Conservation (phyloP, 345 rosid genomes). For the Gossypium herbaceum region DNA sequence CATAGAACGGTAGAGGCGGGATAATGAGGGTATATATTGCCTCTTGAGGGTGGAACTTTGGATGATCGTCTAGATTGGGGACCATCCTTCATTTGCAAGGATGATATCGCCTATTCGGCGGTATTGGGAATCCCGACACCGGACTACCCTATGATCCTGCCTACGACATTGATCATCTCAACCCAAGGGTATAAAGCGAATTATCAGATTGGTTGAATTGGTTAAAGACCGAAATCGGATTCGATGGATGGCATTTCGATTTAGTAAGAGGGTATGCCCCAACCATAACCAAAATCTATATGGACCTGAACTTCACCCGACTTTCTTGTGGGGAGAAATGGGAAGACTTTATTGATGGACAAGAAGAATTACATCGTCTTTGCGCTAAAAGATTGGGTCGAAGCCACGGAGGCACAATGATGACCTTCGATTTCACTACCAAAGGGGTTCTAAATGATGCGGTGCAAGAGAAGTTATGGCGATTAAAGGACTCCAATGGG, state of each 20-base stretch:
- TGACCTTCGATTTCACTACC: conserved; percentile 84
- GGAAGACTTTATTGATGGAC: conserved; percentile 47
- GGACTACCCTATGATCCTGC: conserved; percentile 45
- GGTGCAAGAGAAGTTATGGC: conserved; percentile 68
- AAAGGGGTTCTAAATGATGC: conserved; percentile 77
- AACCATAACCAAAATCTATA: conserved; percentile 44
- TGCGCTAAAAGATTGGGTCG: conserved; percentile 56
- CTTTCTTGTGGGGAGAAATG: conserved; percentile 81
- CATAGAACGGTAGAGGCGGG: conserved; percentile 78
- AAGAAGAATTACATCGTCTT: conserved; percentile 58
- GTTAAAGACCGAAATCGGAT: conserved; percentile 71
- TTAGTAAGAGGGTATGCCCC: conserved; percentile 70
- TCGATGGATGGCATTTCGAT: conserved; percentile 75
- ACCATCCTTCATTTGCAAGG: conserved; percentile 59
- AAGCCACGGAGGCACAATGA: conserved; percentile 46
- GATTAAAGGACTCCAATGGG: conserved; percentile 65
- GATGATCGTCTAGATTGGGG: conserved; percentile 86
- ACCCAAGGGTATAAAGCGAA: conserved; percentile 59
- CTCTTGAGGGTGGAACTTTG: conserved; percentile 81
- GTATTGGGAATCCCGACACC: conserved; percentile 66
- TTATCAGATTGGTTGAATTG: conserved; percentile 89
- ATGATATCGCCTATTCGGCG: conserved; percentile 50
- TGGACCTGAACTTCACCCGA: conserved; percentile 48
- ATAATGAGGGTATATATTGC: conserved; percentile 52
- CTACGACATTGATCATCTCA: conserved; percentile 84